Evolutionary conservation across 495 filamentous ascomycete genomes (phyloP), one percentile per base, ranked within the genome.

Genomic region (Lindgomyces ingoldianus): DNA sequence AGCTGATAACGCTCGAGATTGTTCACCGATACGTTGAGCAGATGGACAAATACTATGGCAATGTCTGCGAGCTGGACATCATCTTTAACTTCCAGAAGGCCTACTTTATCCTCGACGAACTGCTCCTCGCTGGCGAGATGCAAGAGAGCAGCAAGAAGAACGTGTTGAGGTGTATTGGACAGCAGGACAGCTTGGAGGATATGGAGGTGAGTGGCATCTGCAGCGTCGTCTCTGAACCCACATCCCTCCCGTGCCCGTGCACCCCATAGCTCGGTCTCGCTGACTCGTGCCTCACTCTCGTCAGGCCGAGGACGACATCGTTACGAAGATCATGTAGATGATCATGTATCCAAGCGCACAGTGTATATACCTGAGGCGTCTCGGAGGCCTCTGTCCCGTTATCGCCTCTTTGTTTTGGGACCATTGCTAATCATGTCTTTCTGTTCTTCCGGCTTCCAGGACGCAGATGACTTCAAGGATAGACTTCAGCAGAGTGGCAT

Each of bases 31-130:
- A 97, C 75, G 94, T 98, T 51, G 94, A 99, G 76, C 94, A 98
- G 79, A 99, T 98, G 94, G 94, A 99, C 83, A 99, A 98, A 75
- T 99, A 98, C 82, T 99, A 99, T 74, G 94, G 94, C 75, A 99
- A 99, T 78, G 94, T 99, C 60, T 99, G 94, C 85, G 95, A 99
- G 81, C 81, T 98, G 68, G 94, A 98, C 72, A 94, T 98, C 73
- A 96, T 98, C 72, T 99, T 99, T 84, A 98, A 98, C 77, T 98
- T 98, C 76, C 94, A 97, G 74, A 98, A 98, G 80, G 94, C 95
- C 57, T 99, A 99, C 76, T 97, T 95, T 77, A 98, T 99, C 70
- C 83, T 99, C 22, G 94, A 99, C 72, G 94, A 99, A 81, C 83
- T 99, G 50, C 82, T 99, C 69, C 75, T 99, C 62, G 94, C 95